These are phyloP conservation scores for Pestalotiopsis sp. DNA, from an alignment of 2,329 filamentous ascomycete genomes.

Conservation along the genomic window DNA sequence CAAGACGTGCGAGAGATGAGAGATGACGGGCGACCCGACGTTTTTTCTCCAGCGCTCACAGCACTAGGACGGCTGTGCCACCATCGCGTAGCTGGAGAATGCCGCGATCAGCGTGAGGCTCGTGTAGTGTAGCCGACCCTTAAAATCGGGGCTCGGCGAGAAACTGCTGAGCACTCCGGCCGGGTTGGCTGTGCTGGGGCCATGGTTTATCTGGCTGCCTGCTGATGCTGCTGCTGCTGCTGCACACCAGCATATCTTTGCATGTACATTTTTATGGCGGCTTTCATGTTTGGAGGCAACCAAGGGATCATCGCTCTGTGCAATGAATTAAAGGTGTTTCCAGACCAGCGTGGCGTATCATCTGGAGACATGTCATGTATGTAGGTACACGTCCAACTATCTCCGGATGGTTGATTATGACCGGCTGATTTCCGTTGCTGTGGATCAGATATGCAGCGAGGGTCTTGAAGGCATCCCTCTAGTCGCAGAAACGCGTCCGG, in stretches of 20 bases:
- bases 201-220: not conserved
- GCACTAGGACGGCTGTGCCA: conserved; percentile 14
- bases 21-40: conserved; percentile 11
- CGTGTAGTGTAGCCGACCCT: not conserved
- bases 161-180: not conserved
- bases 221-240: not conserved
- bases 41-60: not conserved
- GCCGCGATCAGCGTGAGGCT: conserved; percentile 16
- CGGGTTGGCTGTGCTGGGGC: not conserved
- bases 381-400: not conserved
- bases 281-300: not conserved
- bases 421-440: conserved; percentile 1
- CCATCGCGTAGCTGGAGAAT: conserved; percentile 15
- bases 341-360: not conserved
- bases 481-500: not conserved
- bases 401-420: not conserved
- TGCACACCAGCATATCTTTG: not conserved
- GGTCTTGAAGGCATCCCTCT: not conserved
- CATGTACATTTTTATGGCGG: not conserved
- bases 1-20: not conserved
- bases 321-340: not conserved
- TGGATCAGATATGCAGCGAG: conserved; percentile 5
- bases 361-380: not conserved
- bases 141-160: conserved; percentile 3
- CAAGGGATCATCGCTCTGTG: not conserved